These are phyloP conservation scores for Neurospora sp. DNA, from an alignment of 495 filamentous ascomycete genomes.

Conservation along the genomic window DNA sequence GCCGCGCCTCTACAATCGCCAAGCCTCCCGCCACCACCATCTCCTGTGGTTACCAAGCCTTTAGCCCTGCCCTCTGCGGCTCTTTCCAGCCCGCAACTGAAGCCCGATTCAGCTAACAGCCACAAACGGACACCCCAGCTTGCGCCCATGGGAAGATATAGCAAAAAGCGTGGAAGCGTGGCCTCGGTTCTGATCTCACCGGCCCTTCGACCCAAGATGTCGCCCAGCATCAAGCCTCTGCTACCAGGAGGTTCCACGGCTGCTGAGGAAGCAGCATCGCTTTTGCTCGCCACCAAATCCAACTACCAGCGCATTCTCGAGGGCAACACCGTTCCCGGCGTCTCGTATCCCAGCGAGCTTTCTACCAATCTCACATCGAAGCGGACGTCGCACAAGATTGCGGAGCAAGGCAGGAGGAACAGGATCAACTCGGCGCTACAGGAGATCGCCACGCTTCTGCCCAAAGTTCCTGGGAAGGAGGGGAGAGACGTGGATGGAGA, in stretches of 20 bases:
- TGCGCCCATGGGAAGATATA: slow-evolving; percentile 23
- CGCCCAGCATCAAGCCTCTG: slow-evolving; percentile 85
- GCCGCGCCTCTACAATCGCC: slow-evolving; percentile 20
- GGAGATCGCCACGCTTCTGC: slow-evolving; percentile 80
- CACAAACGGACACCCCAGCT: slow-evolving; percentile 37
- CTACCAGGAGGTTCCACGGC: slow-evolving; percentile 52
- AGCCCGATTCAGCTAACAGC: slow-evolving; percentile 24
- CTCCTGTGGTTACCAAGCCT: slow-evolving; percentile 34
- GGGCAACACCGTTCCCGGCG: slow-evolving; percentile 78
- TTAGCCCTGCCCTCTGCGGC: slow-evolving; percentile 30
- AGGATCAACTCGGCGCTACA: slow-evolving; percentile 90
- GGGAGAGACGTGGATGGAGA: slow-evolving; percentile 32
- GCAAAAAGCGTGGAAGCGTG: slow-evolving; percentile 66
- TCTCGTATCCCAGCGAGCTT: slow-evolving; percentile 82
- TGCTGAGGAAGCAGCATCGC: slow-evolving; percentile 61
- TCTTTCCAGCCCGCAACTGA: slow-evolving; percentile 44
- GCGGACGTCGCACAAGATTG: slow-evolving; percentile 94
- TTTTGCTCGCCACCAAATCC: slow-evolving; percentile 83
- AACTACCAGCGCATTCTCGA: slow-evolving; percentile 98
- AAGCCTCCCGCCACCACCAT: slow-evolving; percentile 34
- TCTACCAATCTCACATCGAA: slow-evolving; percentile 92
- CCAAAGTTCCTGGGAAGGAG: slow-evolving; percentile 33
- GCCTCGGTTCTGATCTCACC: slow-evolving; percentile 71
- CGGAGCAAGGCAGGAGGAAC: slow-evolving; percentile 90
- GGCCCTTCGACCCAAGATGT: slow-evolving; percentile 83